A percentile compares a stretch with the other conserved stretches of the same genome.
phyloP scores from a whole-genome alignment of 129 eudicot genomes.

The Centaurea solstitialis region DNA sequence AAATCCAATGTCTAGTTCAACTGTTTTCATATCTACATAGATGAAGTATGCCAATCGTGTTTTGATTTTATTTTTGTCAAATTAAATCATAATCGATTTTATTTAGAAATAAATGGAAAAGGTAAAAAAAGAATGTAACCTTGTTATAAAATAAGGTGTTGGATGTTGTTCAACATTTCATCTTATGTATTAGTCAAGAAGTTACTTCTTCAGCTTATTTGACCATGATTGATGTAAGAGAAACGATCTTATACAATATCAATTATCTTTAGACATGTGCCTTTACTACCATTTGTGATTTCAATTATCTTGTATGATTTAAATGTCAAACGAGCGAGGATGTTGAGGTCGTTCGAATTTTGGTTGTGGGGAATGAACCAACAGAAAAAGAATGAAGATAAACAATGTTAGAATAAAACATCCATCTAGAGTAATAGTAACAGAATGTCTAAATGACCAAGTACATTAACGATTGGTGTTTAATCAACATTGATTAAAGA shows the following conservation, averaged over 20 bases:
- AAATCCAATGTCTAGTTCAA: too few relatives aligned
- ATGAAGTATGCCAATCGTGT: background rate
- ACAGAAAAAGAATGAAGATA: background rate
- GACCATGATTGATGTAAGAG: background rate
- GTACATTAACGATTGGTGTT: background rate
- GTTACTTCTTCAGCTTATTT: background rate
- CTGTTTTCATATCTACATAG: background rate
- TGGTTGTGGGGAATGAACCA: background rate
- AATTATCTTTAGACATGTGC: background rate
- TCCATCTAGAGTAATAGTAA: too few relatives aligned
- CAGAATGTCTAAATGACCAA: background rate
- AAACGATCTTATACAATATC: background rate
- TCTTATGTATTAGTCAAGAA: too few relatives aligned
- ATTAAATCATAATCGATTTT: background rate
- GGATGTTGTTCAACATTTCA: background rate
- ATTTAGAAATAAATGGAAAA: background rate
- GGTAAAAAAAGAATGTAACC: background rate
- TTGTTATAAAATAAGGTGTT: background rate
- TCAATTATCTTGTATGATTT: background rate
- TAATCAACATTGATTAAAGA: background rate
- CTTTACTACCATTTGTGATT: too few relatives aligned
- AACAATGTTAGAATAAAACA: background rate
- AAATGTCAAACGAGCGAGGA: background rate
- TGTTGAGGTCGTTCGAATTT: background rate
- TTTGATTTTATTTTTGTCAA: background rate